phyloP scores from a whole-genome alignment of 2,329 filamentous ascomycete species.

The Ceratocystis cubensis region DNA sequence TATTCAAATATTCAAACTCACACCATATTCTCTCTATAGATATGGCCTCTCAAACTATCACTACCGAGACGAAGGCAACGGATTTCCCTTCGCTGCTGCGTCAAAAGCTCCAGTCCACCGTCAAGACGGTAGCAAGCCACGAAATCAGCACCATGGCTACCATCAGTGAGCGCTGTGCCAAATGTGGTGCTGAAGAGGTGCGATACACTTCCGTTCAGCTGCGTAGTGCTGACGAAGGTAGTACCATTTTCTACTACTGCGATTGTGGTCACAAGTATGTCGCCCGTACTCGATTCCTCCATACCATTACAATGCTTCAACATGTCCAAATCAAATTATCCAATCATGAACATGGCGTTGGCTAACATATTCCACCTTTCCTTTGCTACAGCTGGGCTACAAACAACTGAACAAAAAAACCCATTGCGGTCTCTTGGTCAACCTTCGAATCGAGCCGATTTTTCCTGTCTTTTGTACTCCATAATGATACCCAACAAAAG shows the following conservation, averaged over 20 bases:
- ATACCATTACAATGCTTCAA: too few relatives aligned
- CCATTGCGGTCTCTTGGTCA: constrained; percentile 2
- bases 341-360: constrained; percentile 19
- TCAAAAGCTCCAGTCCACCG: constrained; percentile 68
- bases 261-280: constrained; percentile 73
- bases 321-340: not conserved
- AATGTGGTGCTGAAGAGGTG: constrained; percentile 72
- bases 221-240: constrained; percentile 87
- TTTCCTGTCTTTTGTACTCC: constrained; percentile 18
- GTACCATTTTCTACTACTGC: constrained; percentile 81
- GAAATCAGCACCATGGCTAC: constrained; percentile 62
- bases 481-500: constrained; percentile 21
- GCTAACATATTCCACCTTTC: constrained; percentile 23
- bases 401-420: constrained; percentile 39
- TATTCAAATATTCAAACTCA: constrained; percentile 15
- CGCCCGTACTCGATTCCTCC: not conserved
- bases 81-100: constrained; percentile 85
- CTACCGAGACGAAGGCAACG: constrained; percentile 73
- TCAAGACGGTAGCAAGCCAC: constrained; percentile 67
- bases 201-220: constrained; percentile 76
- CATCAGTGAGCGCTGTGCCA: constrained; percentile 58
- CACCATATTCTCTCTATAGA: constrained; percentile 36
- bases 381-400: constrained; percentile 37
- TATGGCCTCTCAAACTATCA: constrained; percentile 59
- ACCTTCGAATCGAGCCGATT: constrained; percentile 14